These are phyloP conservation scores for Aspergillus glaucus DNA, from an alignment of 2,329 filamentous ascomycete species.

Conservation along the genomic window DNA sequence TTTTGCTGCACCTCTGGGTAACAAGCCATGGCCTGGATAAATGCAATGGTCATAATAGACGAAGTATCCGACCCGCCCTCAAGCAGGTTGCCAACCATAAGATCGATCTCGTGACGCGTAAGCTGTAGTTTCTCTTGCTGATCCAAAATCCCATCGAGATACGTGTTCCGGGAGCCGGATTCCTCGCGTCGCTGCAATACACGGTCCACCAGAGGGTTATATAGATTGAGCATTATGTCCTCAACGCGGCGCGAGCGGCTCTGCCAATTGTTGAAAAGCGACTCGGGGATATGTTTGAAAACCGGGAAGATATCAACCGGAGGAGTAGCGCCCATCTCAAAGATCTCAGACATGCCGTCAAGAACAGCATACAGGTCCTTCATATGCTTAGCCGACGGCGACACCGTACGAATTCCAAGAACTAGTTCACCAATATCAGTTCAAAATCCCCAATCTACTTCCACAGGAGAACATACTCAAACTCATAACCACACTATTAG, in stretches of 20 bases:
- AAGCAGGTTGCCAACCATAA: constrained; percentile 20
- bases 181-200: constrained; percentile 28
- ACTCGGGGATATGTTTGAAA: constrained; percentile 39
- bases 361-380: constrained; percentile 26
- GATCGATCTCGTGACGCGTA: constrained; percentile 37
- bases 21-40: constrained; percentile 10
- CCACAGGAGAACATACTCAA: constrained; percentile 18
- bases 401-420: constrained; percentile 29
- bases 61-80: constrained; percentile 38
- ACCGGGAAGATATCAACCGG: constrained; percentile 45
- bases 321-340: constrained; percentile 45
- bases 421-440: constrained; percentile 8
- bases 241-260: constrained; percentile 31
- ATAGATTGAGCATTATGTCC: constrained; percentile 38
- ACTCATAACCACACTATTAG: constrained; percentile 45
- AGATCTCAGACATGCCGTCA: constrained; percentile 32
- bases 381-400: constrained; percentile 30
- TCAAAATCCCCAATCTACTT: too few species aligned
- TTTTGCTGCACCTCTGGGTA: constrained; percentile 18
- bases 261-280: constrained; percentile 36
- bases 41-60: constrained; percentile 31
- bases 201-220: constrained; percentile 30
- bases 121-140: constrained; percentile 23
- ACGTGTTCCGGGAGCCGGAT: constrained; percentile 19
- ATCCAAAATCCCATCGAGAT: constrained; percentile 40